Evolutionary conservation across 2,329 filamentous ascomycete genomes (phyloP), one percentile per base, ranked within the genome.

Genomic region (Dactylellina cionopaga): DNA sequence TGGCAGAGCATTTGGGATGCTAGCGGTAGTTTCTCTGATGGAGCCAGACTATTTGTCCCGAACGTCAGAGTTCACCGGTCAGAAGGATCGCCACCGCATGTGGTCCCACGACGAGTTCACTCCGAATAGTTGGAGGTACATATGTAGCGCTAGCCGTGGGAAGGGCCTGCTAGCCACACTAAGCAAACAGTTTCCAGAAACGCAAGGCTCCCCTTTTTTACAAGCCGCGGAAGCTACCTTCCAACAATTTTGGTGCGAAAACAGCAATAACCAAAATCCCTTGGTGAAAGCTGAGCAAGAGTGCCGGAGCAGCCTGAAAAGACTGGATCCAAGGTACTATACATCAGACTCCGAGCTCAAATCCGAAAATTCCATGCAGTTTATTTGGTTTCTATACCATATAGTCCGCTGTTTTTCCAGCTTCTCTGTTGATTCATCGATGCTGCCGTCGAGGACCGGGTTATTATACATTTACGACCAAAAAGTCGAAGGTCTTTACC

Each of bases 391-490:
- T 22, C 17, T 62, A 29, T 62, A 17, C n/a, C 19, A 62, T 10
- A 6, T 52, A 19, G 17, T 11, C 15, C 29, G 58, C 3, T 49
- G 43, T 5, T 27, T 62, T 10, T 51, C 31, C 7, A 27, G 11
- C n/a, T 62, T 29, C 19, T 7, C 41, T 6, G 10, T 51, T 24
- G 19, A 51, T 22, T 17, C 49, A 6, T 24, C 39, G 15, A 15
- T 60, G 11, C 10, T 49, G 31, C 55, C 41, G 5, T 60, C 55
- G 13, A 60, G 41, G 27, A 19, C 39, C 33, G 55, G 43, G 1
- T 9, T 49, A 25, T 4, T 60, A 24, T 60, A n/a, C 11, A 5
- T 60, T 11, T 37, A 35, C 25, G 3, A 39, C n/a, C n/a, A n/a
- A n/a, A n/a, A n/a, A n/a, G n/a, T n/a, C n/a, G n/a, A n/a, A n/a